Percentiles rank a stretch among this genome's conserved stretches.
These are phyloP conservation scores for Phalaenopsis equestris DNA, from an alignment of 106 monocot species.

Conservation along the genomic window DNA sequence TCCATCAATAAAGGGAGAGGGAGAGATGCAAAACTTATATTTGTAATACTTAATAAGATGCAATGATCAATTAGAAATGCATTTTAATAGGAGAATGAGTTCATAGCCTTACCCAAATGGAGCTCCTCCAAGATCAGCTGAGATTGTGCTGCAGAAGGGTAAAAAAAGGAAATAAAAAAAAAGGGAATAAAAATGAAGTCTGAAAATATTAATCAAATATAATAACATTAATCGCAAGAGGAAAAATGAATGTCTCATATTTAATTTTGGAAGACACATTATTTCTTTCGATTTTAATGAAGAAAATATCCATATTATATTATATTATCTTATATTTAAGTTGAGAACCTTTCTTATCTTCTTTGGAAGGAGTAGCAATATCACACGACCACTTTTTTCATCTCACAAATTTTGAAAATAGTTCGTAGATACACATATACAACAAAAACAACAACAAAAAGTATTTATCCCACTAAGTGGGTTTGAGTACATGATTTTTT, in stretches of 20 bases:
- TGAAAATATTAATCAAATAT: neutral
- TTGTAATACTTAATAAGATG: neutral
- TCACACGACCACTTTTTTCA: too few relatives aligned
- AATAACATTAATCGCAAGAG: too few relatives aligned
- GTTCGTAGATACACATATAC: too few relatives aligned
- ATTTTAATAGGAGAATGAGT: neutral
- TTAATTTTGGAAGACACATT: too few relatives aligned
- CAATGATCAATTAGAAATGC: neutral
- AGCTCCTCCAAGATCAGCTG: conserved; percentile 1
- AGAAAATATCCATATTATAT: neutral
- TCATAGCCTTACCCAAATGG: neutral
- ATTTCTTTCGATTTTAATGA: neutral
- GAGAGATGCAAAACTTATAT: neutral
- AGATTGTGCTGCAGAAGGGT: neutral
- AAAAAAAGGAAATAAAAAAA: neutral
- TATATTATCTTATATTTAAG: neutral
- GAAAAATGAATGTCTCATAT: too few relatives aligned
- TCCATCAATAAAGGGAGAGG: neutral
- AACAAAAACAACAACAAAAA: too few relatives aligned
- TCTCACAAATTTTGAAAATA: too few relatives aligned
- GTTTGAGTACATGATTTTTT: too few relatives aligned
- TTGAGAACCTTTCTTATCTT: neutral
- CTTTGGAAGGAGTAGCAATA: neutral
- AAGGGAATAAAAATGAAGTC: neutral
- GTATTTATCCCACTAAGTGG: too few relatives aligned